A percentile compares a stretch with the other conserved stretches of the same genome.
These are phyloP conservation scores for Parathielavia hyrcaniae DNA, from an alignment of 495 filamentous ascomycete species.

Conservation along the genomic window DNA sequence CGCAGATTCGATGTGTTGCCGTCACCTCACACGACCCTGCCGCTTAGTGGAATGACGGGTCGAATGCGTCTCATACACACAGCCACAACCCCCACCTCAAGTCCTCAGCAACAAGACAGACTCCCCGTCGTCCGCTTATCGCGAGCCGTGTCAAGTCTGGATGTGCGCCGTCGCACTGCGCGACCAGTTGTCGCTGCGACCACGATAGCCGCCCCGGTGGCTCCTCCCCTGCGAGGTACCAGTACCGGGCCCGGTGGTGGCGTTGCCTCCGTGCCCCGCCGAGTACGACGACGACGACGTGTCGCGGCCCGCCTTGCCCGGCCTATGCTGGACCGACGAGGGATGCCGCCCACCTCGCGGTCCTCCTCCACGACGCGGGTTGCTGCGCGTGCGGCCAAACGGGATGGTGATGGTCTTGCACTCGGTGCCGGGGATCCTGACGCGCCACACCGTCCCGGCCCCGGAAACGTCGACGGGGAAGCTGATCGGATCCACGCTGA, in stretches of 20 bases:
- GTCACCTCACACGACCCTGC: neutral
- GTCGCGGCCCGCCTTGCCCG: slow-evolving; percentile 25
- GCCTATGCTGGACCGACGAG: slow-evolving; percentile 23
- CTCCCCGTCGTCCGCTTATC: neutral
- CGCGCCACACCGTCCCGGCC: slow-evolving; percentile 38
- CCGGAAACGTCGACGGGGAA: slow-evolving; percentile 38
- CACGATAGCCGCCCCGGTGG: slow-evolving; percentile 28
- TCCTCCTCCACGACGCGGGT: slow-evolving; percentile 42
- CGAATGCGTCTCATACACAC: neutral
- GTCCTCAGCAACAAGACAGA: neutral
- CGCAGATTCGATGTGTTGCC: neutral
- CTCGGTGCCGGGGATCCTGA: slow-evolving; percentile 39
- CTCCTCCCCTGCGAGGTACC: slow-evolving; percentile 13
- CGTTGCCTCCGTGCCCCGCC: slow-evolving; percentile 20
- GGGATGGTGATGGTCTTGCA: slow-evolving; percentile 38
- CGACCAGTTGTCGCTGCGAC: slow-evolving; percentile 27
- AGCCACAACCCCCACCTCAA: neutral
- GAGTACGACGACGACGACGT: slow-evolving; percentile 15
- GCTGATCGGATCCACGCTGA: slow-evolving; percentile 37
- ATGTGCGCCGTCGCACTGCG: slow-evolving; percentile 23
- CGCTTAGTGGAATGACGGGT: slow-evolving; percentile 1
- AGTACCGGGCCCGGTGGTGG: slow-evolving; percentile 13
- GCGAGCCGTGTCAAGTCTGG: slow-evolving; percentile 21
- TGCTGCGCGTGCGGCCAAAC: slow-evolving; percentile 39
- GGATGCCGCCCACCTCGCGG: slow-evolving; percentile 28